Evolutionary conservation across 129 eudicot genomes (phyloP).

Genomic region (Escallonia rubra): DNA sequence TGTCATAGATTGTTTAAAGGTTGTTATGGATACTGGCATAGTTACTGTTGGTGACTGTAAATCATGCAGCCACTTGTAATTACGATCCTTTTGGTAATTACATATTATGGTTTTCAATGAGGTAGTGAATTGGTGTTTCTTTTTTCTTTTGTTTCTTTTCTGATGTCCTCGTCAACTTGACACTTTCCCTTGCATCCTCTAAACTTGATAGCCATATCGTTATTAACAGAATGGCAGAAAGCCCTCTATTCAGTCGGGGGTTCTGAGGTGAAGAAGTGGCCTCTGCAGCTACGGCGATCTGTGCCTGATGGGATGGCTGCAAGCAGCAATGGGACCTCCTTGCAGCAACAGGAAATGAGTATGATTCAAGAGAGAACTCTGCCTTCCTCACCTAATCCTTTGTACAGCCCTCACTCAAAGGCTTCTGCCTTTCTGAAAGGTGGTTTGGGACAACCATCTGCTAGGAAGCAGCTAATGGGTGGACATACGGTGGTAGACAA

Average conservation of each 20-base stretch:
- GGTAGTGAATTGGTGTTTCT: background rate
- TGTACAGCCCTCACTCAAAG: slow-evolving; percentile 58
- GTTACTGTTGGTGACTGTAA: background rate
- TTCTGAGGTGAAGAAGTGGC: slow-evolving; percentile 94
- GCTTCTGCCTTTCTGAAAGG: slow-evolving; percentile 73
- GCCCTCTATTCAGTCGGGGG: slow-evolving; percentile 90
- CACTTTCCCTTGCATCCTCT: slow-evolving; percentile 3
- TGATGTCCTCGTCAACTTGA: background rate
- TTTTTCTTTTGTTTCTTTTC: background rate
- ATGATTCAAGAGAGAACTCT: slow-evolving; percentile 65
- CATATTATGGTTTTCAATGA: background rate
- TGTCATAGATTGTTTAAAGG: no score
- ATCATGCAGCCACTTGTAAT: background rate
- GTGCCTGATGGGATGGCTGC: slow-evolving; percentile 83
- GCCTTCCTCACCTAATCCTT: slow-evolving; percentile 52
- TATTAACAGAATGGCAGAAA: slow-evolving; percentile 93
- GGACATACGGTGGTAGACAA: slow-evolving; percentile 42
- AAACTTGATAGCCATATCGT: background rate
- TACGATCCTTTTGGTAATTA: background rate
- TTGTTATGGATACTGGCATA: no score
- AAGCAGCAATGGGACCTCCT: slow-evolving; percentile 67
- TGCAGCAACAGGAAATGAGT: slow-evolving; percentile 84
- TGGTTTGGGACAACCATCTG: slow-evolving; percentile 66
- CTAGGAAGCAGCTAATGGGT: slow-evolving; percentile 65
- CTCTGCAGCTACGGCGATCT: slow-evolving; percentile 84